Base-by-base conservation (phyloP, 257 asterid genomes). In the Sherardia arvensis region DNA sequence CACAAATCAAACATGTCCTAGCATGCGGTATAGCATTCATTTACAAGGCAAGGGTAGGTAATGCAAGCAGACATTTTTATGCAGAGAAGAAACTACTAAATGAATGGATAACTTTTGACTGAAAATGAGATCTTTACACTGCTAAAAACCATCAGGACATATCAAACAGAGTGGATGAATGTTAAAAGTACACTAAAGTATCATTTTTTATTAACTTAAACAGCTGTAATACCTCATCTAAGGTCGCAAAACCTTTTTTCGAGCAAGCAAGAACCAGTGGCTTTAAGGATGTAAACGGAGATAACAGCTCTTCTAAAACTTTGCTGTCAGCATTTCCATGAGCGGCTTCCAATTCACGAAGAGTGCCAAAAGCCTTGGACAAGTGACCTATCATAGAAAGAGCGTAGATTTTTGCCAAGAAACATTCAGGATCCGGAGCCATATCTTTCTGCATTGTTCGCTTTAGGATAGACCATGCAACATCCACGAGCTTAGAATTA, bases 381-480 rank as follows among this genome's bases (percentile, higher is more conserved):
- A 93, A 74, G 74, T 85, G 84, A 59, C 97, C 99, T 66, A 84
- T 60, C 29, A 81, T 85, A 75, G 96, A 85, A 67, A 77, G 77
- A 26, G 87, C 96, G 59, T 68, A 70, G 65, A 93, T 85, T 79
- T 90, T 93, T 47, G 74, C 96, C 34, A 82, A 75, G 76, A 81
- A 93, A 64, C 88, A 69, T 78, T 85, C 96, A 61, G 95, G 94
- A 69, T 23, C 83, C 15, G 96, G 96, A 47, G 53, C 53, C 81
- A 73, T 81, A 77, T 71, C 77, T 40, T 78, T 77, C 38, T 86
- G 94, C 69, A 84, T 79, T 48, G 96, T 85, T 30, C 82, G 83
- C 85, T 81, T 85, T 38, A 90, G 91, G 67, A 93, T 74, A 61
- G 84, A 83, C 97, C 99, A 93, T 27, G 97, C 78, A 66, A 76